phyloP scores from a whole-genome alignment of 768 basidiomycete genomes.

The Amanita rimosa region DNA sequence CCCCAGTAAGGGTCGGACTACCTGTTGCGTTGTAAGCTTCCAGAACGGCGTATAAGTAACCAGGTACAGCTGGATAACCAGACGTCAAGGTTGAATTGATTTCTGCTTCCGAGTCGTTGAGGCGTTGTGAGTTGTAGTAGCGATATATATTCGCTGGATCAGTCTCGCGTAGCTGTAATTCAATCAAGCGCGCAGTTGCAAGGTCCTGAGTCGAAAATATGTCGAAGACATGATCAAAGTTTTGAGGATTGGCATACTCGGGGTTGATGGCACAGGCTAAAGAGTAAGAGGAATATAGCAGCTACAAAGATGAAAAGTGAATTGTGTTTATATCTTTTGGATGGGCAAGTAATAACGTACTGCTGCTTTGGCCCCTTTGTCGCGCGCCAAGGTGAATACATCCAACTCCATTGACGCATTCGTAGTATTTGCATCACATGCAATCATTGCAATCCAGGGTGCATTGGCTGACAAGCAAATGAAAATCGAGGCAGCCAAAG shows the following conservation, averaged over 20 bases:
- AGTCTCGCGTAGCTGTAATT: constrained; percentile 51
- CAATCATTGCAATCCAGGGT: constrained; percentile 87
- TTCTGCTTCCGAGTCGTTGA: constrained; percentile 40
- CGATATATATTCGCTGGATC: constrained; percentile 38
- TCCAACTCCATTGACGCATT: constrained; percentile 48
- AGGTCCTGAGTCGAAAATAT: constrained; percentile 65
- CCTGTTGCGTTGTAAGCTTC: constrained; percentile 51
- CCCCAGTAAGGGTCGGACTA: constrained; percentile 8
- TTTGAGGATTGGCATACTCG: constrained; percentile 49
- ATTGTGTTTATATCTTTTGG: neutral
- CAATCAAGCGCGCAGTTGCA: constrained; percentile 42
- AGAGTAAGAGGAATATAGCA: constrained; percentile 69
- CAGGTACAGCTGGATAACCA: constrained; percentile 33
- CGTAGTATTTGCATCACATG: constrained; percentile 73
- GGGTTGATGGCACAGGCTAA: constrained; percentile 66
- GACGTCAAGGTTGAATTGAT: constrained; percentile 33
- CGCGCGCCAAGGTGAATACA: constrained; percentile 72
- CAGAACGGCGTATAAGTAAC: constrained; percentile 65
- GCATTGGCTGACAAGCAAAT: constrained; percentile 41
- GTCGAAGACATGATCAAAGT: constrained; percentile 66
- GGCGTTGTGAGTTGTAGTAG: constrained; percentile 46
- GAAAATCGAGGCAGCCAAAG: neutral
- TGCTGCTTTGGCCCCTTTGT: constrained; percentile 72
- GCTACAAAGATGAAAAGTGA: constrained; percentile 22
- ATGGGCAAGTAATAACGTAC: constrained; percentile 26